Conservation (phyloP, 768 basidiomycete species). For the Termitomyces titanicus region DNA sequence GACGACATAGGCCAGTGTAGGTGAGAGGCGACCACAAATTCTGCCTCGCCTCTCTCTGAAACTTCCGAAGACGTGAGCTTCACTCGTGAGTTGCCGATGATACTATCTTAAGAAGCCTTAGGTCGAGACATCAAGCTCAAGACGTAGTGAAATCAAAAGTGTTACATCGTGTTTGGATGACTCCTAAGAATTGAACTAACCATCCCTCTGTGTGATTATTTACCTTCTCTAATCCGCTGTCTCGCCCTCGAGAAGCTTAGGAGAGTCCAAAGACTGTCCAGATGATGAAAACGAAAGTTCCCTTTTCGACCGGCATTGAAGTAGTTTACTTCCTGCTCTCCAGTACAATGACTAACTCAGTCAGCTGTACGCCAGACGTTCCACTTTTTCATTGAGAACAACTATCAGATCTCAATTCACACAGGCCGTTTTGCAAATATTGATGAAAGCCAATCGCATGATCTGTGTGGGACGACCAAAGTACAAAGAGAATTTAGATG, state of each 20-base stretch:
- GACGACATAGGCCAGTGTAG: slow-evolving; percentile 46
- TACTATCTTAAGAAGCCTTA: neutral
- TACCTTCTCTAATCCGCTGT: slow-evolving; percentile 53
- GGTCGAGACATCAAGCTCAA: slow-evolving; percentile 29
- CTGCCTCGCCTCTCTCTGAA: neutral
- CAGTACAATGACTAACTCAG: no score
- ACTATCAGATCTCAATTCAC: no score
- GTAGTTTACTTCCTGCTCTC: no score
- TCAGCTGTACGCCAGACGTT: no score
- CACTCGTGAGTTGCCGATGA: neutral
- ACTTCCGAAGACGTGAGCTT: neutral
- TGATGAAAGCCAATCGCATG: no score
- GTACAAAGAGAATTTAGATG: no score
- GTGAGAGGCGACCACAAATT: slow-evolving; percentile 9
- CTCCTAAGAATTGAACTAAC: no score
- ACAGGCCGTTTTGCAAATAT: no score
- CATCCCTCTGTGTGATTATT: slow-evolving; percentile 43
- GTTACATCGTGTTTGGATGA: slow-evolving; percentile 35
- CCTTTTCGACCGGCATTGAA: no score
- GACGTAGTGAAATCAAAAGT: no score
- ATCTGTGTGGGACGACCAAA: no score
- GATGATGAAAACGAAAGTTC: slow-evolving; percentile 21
- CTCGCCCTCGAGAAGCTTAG: slow-evolving; percentile 37
- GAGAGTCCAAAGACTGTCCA: slow-evolving; percentile 21
- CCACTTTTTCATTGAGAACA: no score